Evolutionary conservation across 805 yeast species (phyloP), one percentile per base, ranked within the genome.

Genomic region (Yarrowia porcina): DNA sequence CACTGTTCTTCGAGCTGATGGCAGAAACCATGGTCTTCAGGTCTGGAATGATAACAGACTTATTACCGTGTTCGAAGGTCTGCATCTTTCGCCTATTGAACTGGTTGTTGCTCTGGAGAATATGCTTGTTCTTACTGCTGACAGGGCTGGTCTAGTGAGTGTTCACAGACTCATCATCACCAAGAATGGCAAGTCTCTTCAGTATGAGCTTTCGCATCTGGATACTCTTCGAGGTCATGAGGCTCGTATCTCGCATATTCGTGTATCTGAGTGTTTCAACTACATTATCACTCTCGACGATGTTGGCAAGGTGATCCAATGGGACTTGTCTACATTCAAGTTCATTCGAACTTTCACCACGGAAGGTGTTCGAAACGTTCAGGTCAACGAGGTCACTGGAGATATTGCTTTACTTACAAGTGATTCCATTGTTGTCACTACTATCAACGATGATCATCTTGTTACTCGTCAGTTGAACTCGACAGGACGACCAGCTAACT

Each of bases 201-300:
- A 56, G 27, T 56, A 30, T 20, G 61, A 39, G 47, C 30, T 56
- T 3, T 21, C 36, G 11, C 49, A 56, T 39, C 9, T 56, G 39
- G 61, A 56, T 30, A 39, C 61, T 10, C 61, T 56, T 0, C 61
- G 61, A 13, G 61, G 61, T 6, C 61, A 56, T 13, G 61, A 56
- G 30, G 61, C 49, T 2, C 30, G 38, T 3, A 56, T 56, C n/a
- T 39, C 47, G 15, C 47, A 41, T 21, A 41, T 56, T 10, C 36
- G 61, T 4, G 49, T 41, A 10, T 56, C 61, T 2, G 49, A 41
- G 36, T 30, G 61, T 15, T 56, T 56, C 49, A 56, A 56, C 30
- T 56, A 39, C 30, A 39, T 56, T 13, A 21, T 56, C 38, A 39
- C 61, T 8, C 39, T 56, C 13, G 61, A 56, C n/a, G 49, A 28